Evolutionary conservation across 23 red algal genomes (phyloP).

Genomic region (Agarophyton chilense): DNA sequence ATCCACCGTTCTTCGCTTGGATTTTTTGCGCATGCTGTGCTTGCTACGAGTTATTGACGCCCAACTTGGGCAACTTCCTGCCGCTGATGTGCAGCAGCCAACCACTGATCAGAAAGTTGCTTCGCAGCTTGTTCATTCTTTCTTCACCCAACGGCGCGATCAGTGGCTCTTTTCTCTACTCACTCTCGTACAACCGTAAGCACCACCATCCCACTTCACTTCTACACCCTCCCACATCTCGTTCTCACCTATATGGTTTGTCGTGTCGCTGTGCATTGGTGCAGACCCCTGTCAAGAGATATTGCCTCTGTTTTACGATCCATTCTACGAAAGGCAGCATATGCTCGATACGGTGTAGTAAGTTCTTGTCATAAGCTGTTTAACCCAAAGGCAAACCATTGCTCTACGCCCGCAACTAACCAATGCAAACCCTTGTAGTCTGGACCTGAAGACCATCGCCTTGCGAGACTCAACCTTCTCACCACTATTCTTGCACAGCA

Average conservation of each 20-base stretch:
- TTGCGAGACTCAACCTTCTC: constrained; percentile 36
- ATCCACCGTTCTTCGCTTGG: constrained; percentile 7
- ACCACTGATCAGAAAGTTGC: background rate
- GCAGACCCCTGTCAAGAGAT: constrained; percentile 25
- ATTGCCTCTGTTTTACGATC: constrained; percentile 32
- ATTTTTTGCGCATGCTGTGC: constrained; percentile 13
- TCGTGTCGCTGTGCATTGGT: background rate
- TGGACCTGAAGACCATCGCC: background rate
- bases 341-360: constrained; percentile 30
- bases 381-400: no score
- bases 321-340: constrained; percentile 44
- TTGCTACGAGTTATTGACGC: constrained; percentile 11
- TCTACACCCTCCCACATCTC: no score
- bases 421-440: background rate
- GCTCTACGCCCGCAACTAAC: background rate
- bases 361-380: no score
- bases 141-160: background rate
- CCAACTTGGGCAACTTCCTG: background rate
- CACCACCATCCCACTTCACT: background rate
- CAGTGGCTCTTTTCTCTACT: constrained; percentile 37
- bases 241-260: background rate
- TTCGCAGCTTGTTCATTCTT: background rate
- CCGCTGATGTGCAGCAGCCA: background rate
- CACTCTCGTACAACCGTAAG: constrained; percentile 39
- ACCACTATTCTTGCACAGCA: constrained; percentile 35